Base-by-base conservation (phyloP, 192 early-diverging fungal species). In the Coemansia sp. region DNA sequence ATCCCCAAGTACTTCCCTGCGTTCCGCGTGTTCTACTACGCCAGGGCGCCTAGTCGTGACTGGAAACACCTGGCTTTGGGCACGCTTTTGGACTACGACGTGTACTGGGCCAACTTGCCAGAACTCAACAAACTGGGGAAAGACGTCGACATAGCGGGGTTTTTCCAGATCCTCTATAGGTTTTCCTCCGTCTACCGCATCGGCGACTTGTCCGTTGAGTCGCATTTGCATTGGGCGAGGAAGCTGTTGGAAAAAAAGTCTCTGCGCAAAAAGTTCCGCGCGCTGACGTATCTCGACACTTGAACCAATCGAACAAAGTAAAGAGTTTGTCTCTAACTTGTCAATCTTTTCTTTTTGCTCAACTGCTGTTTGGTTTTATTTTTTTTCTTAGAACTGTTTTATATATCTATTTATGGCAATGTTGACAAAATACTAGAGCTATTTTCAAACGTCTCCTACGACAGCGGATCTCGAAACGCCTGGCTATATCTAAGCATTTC, bases 1-100 rank as follows among this genome's bases (percentile, higher is more conserved):
- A 65, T 91, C 10, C 89, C 89, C 20, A 83, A 75, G 10, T 87
- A 84, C 56, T 67, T 83, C 49, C 89, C 88, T 4, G 69, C 81
- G 0, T 85, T 88, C 55, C 84, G 87, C n/a, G 68, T 88, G 0
- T 83, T 83, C 39, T 65, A 77, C 45, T 89, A 89, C 46, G 24
- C 52, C 1, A 65, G 58, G 8, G 5, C 25, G 6, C 52, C 52
- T 16, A 32, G 53, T 19, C 27, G 24, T 52, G 30, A 23, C 3
- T 64, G 65, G 68, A 29, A 22, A 5, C 42, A 48, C 8, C 48
- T 72, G 27, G 60, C 68, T 7, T 24, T 52, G 0, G 80, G 75
- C 24, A 78, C 80, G 0, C 24, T 74, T 45, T 32, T 82, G 7
- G 80, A 82, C 29, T 82, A 77, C 22, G 80, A 82, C 30, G 74